Percentiles rank a stretch among this genome's conserved stretches.
phyloP scores from a whole-genome alignment of 192 early-diverging fungal genomes.

The Entomortierella beljakovae region DNA sequence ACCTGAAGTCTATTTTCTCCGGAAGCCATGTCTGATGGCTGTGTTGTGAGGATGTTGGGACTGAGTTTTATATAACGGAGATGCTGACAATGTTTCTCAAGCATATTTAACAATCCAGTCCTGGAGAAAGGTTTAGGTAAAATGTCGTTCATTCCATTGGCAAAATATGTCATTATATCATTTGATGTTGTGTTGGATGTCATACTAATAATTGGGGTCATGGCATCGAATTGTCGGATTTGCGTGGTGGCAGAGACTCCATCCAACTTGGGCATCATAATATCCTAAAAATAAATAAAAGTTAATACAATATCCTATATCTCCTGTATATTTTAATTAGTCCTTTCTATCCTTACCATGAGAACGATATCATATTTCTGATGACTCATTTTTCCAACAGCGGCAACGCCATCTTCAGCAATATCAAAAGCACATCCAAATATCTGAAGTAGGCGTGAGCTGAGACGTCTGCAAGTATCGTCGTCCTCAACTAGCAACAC shows the following conservation, averaged over 20 bases:
- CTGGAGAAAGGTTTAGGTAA: conserved; percentile 78
- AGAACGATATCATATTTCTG: conserved; percentile 82
- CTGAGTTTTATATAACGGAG: conserved; percentile 55
- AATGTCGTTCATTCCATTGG: conserved; percentile 81
- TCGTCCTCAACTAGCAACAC: conserved; percentile 82
- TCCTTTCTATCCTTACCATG: conserved; percentile 59
- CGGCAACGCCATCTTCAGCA: conserved; percentile 75
- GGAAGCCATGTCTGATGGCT: neutral
- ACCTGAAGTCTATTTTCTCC: conserved; percentile 26
- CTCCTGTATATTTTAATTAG: neutral
- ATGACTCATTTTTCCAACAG: conserved; percentile 67
- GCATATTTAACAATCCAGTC: conserved; percentile 58
- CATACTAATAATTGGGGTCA: conserved; percentile 83
- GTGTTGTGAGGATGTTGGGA: neutral
- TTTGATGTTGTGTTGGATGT: conserved; percentile 73
- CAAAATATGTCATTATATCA: conserved; percentile 75
- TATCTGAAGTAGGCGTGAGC: conserved; percentile 66
- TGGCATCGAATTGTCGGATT: conserved; percentile 76
- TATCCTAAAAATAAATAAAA: conserved; percentile 59
- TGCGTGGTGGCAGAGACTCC: conserved; percentile 77
- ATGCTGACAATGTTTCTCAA: conserved; percentile 71
- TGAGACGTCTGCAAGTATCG: conserved; percentile 64
- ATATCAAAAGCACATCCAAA: conserved; percentile 79
- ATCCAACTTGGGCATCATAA: conserved; percentile 78
- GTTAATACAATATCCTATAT: neutral